Base-by-base conservation (phyloP, 2,329 filamentous ascomycete species). In the Fusarium newnesense region DNA sequence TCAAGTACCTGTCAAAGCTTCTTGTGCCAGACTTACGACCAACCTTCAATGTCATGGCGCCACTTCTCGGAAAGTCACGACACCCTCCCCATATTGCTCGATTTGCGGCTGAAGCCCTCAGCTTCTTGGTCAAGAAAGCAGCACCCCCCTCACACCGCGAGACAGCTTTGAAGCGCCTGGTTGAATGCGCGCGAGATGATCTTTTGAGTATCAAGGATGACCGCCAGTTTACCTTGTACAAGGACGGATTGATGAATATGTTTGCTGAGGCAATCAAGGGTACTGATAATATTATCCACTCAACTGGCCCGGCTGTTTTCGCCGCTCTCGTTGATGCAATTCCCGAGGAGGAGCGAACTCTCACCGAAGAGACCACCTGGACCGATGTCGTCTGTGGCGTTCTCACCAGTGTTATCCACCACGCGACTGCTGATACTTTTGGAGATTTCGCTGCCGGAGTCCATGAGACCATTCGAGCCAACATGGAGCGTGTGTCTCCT, bases 41-140 rank as follows among this genome's bases (percentile, higher is more conserved):
- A 52, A 92, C 97, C 4, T 95, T 94, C 79, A 89, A 94, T 78
- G 90, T 96, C 59, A 90, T 99, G 85, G 89, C 93, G 2, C 92
- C 95, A 7, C 87, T 98, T 59, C 88, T 99, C 36, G 96, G 96
- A 72, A 95, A 93, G 81, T 87, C 91, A 64, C 90, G 90, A 64
- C 94, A 96, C 73, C 96, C 96, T 73, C 89, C 91, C 21, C 95
- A 97, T 81, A 94, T 98, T 74, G 92, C 94, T 30, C 91, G 95
- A 61, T 99, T 98, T 82, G 94, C 96, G 18, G 96, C 96, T 32
- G 96, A 99, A 83, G 94, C 96, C 6, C 88, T 99, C 84, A 97
- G 95, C 75, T 99, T 98, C 79, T 86, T 99, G 26, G 88, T 99
- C 26, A 93, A 94, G 78, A 98, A 98, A 83, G 93, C 95, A 11